Base-by-base conservation (phyloP, 306 rosid species). In the Prunus persica region DNA sequence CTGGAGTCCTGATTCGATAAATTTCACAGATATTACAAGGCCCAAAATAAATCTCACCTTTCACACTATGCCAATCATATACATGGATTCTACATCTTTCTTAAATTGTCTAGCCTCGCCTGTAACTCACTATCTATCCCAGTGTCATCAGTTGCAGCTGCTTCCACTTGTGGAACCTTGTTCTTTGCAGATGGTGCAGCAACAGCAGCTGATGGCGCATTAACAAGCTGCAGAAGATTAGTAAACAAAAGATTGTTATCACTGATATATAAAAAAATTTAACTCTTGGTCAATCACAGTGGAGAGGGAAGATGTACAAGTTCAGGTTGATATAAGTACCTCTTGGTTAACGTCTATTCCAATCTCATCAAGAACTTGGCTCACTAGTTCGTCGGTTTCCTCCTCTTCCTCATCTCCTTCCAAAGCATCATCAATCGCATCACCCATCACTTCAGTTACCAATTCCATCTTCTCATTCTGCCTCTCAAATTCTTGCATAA, bases 321-420 rank as follows among this genome's bases (percentile, higher is more conserved):
- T 22, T 58, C 49, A 11, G 22, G 71, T 46, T 14, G 69, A 71
- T 2, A 25, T 45, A 69, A 61, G 18, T 90, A 95, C 98, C 93
- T 90, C 97, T 87, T 95, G 97, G 81, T 93, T 91, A 77, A 93
- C 58, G 63, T 88, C 74, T 38, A 93, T 91, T 61, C 98, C 98
- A 34, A 93, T 93, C 86, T 93, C 98, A 67, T 93, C 98, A 20
- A 93, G 97, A 84, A 93, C 98, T 82, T 93, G 98, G 84, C 79
- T 93, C 77, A 91, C 97, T 8, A 91, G 89, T 4, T 91, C 97
- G 4, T 93, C 97, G 2, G 98, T 93, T 81, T 93, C 97, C 81
- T 93, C 98, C 77, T 93, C 98, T 80, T 93, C 98, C 81, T 91
- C 98, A 25, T 93, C 98, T 34, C 98, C 98, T 83, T 91, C 98